These are phyloP conservation scores for Colletotrichum spaethianum DNA, from an alignment of 2,329 filamentous ascomycete species.

Conservation along the genomic window DNA sequence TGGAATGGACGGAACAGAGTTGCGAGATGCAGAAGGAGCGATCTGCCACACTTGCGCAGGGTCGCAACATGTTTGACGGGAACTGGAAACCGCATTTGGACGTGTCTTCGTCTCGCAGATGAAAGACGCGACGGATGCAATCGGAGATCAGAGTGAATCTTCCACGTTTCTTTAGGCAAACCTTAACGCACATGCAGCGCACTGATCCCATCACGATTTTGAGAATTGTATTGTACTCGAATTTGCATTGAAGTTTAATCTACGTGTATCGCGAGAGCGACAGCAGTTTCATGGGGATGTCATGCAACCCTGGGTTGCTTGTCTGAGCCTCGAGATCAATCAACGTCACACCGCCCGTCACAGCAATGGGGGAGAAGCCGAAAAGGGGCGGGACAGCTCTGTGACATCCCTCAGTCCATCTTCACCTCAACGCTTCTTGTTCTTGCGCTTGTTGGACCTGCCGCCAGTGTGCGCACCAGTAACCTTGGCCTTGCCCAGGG, in stretches of 20 bases:
- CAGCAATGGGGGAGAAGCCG: background rate
- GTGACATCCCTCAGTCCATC: background rate
- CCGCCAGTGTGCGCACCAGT: conserved; percentile 61
- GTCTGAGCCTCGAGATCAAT: conserved; percentile 6
- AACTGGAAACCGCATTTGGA: background rate
- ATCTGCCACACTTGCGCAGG: conserved; percentile 11
- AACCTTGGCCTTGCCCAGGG: conserved; percentile 65
- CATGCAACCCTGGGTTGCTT: conserved; percentile 11
- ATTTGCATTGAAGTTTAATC: conserved; percentile 35
- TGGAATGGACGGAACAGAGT: conserved; percentile 16
- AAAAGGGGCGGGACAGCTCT: background rate
- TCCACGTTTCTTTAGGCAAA: background rate
- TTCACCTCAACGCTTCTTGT: conserved; percentile 65
- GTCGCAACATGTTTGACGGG: conserved; percentile 2
- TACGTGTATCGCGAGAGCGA: conserved; percentile 13
- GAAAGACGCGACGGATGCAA: background rate
- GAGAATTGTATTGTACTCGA: background rate
- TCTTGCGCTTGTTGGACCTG: conserved; percentile 67
- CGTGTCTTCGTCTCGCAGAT: background rate
- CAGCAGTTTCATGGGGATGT: conserved; percentile 9
- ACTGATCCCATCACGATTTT: conserved; percentile 8
- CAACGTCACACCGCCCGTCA: conserved; percentile 5
- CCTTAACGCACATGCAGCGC: background rate
- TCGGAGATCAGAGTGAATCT: background rate
- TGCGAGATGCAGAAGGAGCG: conserved; percentile 10